Percentiles rank a stretch among this genome's conserved stretches.
Evolutionary conservation across 495 filamentous ascomycete species (phyloP).

Genomic region (Extremus antarcticus): DNA sequence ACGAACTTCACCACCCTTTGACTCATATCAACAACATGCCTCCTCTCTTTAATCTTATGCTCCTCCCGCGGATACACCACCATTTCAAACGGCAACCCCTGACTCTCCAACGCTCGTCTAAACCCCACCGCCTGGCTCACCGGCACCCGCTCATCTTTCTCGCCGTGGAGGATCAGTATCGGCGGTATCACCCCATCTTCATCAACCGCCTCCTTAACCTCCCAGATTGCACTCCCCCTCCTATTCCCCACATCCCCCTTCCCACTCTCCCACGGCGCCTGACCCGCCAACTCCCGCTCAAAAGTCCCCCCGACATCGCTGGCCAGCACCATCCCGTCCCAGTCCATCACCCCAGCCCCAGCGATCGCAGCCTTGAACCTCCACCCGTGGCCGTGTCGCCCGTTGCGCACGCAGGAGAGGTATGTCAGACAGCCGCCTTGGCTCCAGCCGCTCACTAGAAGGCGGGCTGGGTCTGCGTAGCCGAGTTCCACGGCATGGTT

Average conservation of each 20-base stretch:
- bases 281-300: neutral
- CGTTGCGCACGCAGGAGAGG: conserved; percentile 8
- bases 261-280: neutral
- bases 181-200: conserved; percentile 3
- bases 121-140: conserved; percentile 10
- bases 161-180: conserved; percentile 16
- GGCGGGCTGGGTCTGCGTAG: conserved; percentile 21
- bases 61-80: conserved; percentile 13
- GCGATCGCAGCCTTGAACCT: conserved; percentile 10
- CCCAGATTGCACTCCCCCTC: conserved; percentile 8
- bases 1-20: conserved; percentile 8
- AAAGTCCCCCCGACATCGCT: conserved; percentile 8
- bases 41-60: conserved; percentile 10
- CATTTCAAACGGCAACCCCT: conserved; percentile 4
- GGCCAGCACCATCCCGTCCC: conserved; percentile 8
- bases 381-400: conserved; percentile 12
- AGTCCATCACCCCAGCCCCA: conserved; percentile 6
- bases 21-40: conserved; percentile 7
- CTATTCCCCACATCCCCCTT: conserved; percentile 1
- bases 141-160: conserved; percentile 11
- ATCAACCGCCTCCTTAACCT: conserved; percentile 5
- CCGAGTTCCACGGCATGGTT: conserved; percentile 23
- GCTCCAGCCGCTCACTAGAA: conserved; percentile 26
- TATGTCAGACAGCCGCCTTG: conserved; percentile 28
- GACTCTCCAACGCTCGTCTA: conserved; percentile 8